Percentiles rank a stretch among this genome's conserved stretches.
phyloP scores from a whole-genome alignment of 164 flowering plant species.

The Berberis thunbergii region DNA sequence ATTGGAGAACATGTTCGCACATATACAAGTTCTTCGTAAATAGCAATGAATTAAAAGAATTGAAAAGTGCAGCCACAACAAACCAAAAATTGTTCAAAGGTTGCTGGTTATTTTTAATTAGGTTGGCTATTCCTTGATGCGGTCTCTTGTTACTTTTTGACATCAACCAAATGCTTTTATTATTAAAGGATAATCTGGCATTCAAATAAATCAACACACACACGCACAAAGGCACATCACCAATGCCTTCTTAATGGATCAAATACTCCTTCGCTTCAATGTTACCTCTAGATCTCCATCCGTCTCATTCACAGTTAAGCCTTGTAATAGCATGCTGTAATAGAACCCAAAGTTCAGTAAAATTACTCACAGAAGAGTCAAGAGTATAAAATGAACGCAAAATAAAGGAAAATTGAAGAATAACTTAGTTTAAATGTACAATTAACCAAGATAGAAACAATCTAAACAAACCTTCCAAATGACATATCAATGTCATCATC shows the following conservation, averaged over 20 bases:
- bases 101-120: neutral
- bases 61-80: neutral
- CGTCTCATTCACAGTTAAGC: conserved; percentile 59
- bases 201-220: neutral
- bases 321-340: conserved; percentile 83
- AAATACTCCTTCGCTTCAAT: neutral
- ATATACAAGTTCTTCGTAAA: neutral
- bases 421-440: neutral
- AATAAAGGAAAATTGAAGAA: neutral
- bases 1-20: neutral
- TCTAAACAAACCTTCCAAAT: conserved; percentile 74
- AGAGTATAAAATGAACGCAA: conserved; percentile 1
- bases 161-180: neutral
- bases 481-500: conserved; percentile 78
- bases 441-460: neutral
- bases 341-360: conserved; percentile 2
- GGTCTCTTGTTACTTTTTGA: neutral
- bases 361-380: conserved; percentile 1
- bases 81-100: neutral
- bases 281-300: conserved; percentile 91
- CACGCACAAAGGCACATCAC: neutral
- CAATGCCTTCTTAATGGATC: neutral
- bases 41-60: neutral
- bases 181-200: neutral
- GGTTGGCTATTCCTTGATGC: neutral